Base-by-base conservation (phyloP, 176 grass and related monocot species). In the Phoenix dactylifera region DNA sequence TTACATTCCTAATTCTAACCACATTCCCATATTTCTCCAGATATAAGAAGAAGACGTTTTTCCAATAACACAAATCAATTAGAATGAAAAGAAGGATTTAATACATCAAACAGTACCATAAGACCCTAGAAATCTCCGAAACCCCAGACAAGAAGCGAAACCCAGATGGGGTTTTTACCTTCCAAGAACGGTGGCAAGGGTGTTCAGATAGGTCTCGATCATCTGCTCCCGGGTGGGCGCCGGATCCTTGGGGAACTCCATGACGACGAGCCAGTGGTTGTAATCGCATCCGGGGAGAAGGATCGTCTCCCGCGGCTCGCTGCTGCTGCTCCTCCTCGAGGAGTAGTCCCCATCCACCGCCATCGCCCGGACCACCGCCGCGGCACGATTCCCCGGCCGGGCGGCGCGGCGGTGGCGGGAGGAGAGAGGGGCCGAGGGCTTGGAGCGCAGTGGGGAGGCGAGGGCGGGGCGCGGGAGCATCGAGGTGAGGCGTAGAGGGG, bases 241-340 rank as follows among this genome's bases (percentile, higher is more conserved):
- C 22, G 91, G 91, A 65, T 96, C 91, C 77, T 96, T 90, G 24
- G 91, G 91, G 64, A 96, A 96, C 78, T 96, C 91, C 91, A 96
- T 96, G 23, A 96, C 87, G 67, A 96, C 90, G 24, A 96, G 69
- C 91, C 91, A 90, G 77, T 96, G 91, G 80, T 90, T 96, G 82
- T 96, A 90, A 59, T 96, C 91, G 74, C 91, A 96, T 15, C 91
- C 91, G 1, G 91, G 91, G 58, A 96, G 84, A 6, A 96, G 75
- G 62, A 96, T 96, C 20, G 91, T 84, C 70, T 96, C 86, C 73
- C 84, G 82, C 63, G 85, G 79, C 17, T 96, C 91, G 9, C 19
- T 59, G 1, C 69, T 4, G 50, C 51, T 57, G 62, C 55, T 48
- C 35, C 55, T 56, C 22, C 30, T 10, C 29, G 39, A 70, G 20